Percentiles rank a stretch among this genome's conserved stretches.
phyloP scores from a whole-genome alignment of 306 rosid species.

The Cucumis cinereus region DNA sequence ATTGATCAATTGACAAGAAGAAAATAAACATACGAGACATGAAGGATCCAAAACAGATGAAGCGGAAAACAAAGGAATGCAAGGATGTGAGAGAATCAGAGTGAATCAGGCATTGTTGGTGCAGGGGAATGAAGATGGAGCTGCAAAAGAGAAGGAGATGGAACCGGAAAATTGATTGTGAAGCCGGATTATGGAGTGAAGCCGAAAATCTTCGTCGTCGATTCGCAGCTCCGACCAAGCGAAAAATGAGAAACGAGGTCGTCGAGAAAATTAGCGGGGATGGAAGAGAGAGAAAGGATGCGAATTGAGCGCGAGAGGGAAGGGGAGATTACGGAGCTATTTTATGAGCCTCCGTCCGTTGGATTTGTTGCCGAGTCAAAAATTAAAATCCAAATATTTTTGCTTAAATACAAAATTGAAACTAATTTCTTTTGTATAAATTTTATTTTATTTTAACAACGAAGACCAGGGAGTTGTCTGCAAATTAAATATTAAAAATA shows the following conservation, averaged over 20 bases:
- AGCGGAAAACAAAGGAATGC: neutral
- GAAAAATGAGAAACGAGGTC: slow-evolving; percentile 3
- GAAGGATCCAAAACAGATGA: slow-evolving; percentile 6
- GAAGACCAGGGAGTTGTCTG: neutral
- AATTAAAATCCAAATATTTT: slow-evolving; percentile 12
- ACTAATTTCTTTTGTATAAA: neutral
- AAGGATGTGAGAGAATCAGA: slow-evolving; percentile 1
- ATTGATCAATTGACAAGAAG: neutral
- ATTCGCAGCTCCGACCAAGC: slow-evolving; percentile 16
- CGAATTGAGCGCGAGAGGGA: slow-evolving; percentile 57
- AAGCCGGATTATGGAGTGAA: slow-evolving; percentile 4
- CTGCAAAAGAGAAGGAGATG: neutral
- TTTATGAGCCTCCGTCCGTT: slow-evolving; percentile 11
- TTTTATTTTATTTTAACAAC: neutral
- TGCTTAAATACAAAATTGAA: neutral
- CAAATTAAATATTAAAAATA: no score
- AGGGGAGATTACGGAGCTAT: slow-evolving; percentile 24
- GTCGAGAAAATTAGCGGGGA: slow-evolving; percentile 13
- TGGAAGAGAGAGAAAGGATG: slow-evolving; percentile 17
- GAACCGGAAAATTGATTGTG: slow-evolving; percentile 11
- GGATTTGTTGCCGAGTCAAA: slow-evolving; percentile 34
- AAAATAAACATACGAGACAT: neutral
- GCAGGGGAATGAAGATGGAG: neutral
- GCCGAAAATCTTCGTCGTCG: slow-evolving; percentile 1
- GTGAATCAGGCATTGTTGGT: slow-evolving; percentile 4